Evolutionary conservation across 2,329 filamentous ascomycete genomes (phyloP), one percentile per base, ranked within the genome.

Genomic region (Gaeumannomyces tritici): DNA sequence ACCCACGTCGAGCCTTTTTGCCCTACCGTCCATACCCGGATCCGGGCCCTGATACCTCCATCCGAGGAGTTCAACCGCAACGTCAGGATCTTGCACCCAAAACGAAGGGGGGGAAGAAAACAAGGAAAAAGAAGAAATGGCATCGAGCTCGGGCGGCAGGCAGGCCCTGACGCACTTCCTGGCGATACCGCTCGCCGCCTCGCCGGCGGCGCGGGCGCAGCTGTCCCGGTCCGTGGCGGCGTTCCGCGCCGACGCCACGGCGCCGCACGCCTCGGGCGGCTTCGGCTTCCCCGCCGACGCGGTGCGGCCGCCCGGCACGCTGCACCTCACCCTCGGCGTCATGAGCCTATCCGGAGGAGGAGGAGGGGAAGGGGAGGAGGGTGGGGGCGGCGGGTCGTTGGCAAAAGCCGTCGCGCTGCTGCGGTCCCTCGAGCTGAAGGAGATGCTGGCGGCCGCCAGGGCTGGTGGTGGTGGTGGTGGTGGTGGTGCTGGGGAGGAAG

Each of bases 271-370:
- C 3, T 54, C 61, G 33, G 59, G 59, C 1, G 62, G 60, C 67
- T 75, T 61, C 24, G 74, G 76, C 64, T 75, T 93, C 12, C 89
- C 89, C 0, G 72, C 78, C 35, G 82, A 82, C 62, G 91, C 91
- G 1, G 77, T 96, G 60, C 80, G 92, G 31, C 91, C 91, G 0
- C 75, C 90, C 0, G 90, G 90, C 0, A 92, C 91, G 1, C 74
- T 97, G 59, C 93, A 98, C 74, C 77, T 96, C 3, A 97, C 93
- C 0, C 79, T 97, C 0, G 93, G 92, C 0, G 89, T 96, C 1
- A 93, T 97, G 89, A 88, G 83, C 66, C 81, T 96, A 12, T 8
- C 42, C 1, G 6, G 18, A 3, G 79, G 76, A 2, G 73, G 31
- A n/a, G 55, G 54, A 18, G n/a, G 42, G 18, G 11, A 9, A 4